phyloP scores from a whole-genome alignment of 768 basidiomycete species.

The Mycena pura region DNA sequence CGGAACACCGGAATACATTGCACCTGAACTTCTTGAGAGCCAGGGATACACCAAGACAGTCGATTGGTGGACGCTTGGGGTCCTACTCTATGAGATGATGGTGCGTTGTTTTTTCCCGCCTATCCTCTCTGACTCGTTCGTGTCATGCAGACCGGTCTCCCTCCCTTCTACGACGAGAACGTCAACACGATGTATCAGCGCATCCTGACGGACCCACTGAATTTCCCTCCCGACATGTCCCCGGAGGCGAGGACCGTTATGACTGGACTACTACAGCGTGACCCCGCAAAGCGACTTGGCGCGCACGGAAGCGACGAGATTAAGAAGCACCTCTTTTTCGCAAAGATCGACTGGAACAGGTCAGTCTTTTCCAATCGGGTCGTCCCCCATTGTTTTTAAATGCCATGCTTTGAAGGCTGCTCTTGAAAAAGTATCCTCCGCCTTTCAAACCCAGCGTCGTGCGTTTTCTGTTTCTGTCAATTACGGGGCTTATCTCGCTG shows the following conservation, averaged over 20 bases:
- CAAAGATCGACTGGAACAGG: constrained; percentile 90
- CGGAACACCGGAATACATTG: constrained; percentile 98
- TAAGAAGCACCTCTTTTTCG: constrained; percentile 94
- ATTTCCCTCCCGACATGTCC: constrained; percentile 89
- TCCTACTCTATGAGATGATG: constrained; percentile 97
- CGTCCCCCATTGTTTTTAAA: background rate
- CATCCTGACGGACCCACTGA: constrained; percentile 90
- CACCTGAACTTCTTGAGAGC: constrained; percentile 94
- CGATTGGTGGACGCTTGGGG: constrained; percentile 99
- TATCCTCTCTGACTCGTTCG: background rate
- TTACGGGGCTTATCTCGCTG: background rate
- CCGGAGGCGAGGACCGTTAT: constrained; percentile 90
- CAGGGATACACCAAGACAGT: constrained; percentile 98
- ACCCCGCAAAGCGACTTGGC: constrained; percentile 88
- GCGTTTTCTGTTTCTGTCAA: constrained; percentile 39
- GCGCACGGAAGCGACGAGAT: constrained; percentile 95
- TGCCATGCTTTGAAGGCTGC: constrained; percentile 51
- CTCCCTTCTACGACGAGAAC: constrained; percentile 99
- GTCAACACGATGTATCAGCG: constrained; percentile 98
- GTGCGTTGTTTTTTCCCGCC: constrained; percentile 41
- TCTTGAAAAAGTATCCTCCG: constrained; percentile 95
- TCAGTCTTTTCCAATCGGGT: constrained; percentile 37
- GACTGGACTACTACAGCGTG: constrained; percentile 85
- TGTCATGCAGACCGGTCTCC: constrained; percentile 79
- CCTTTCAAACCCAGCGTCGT: constrained; percentile 98